Evolutionary conservation across 2,329 filamentous ascomycete species (phyloP).

Genomic region (Calcarisporium arbuscula): DNA sequence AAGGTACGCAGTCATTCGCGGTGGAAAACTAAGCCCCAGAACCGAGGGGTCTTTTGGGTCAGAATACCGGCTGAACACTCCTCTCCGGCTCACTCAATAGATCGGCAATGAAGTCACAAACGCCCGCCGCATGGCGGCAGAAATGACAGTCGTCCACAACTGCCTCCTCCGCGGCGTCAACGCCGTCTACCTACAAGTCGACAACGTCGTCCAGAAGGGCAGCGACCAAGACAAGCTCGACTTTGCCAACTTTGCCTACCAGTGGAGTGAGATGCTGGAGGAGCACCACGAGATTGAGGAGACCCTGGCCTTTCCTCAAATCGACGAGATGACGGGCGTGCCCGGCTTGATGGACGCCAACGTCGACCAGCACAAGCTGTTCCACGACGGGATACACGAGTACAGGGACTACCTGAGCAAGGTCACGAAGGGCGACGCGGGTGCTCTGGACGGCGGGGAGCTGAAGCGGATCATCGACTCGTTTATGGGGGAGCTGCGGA

Average conservation of each 20-base stretch:
- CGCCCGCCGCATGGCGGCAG: slow-evolving; percentile 15
- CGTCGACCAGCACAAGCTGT: slow-evolving; percentile 33
- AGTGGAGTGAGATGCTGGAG: slow-evolving; percentile 25
- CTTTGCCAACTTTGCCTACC: slow-evolving; percentile 25
- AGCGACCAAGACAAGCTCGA: slow-evolving; percentile 23
- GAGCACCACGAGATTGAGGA: slow-evolving; percentile 35
- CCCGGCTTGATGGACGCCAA: slow-evolving; percentile 33
- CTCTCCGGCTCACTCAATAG: slow-evolving; percentile 10
- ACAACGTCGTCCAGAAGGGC: slow-evolving; percentile 21
- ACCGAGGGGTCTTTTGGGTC: neutral
- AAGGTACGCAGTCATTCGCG: no score
- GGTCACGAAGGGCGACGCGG: slow-evolving; percentile 19
- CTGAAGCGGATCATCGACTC: slow-evolving; percentile 25
- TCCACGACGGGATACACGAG: slow-evolving; percentile 26
- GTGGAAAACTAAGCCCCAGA: no score
- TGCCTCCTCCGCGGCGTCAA: slow-evolving; percentile 29
- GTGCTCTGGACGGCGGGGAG: slow-evolving; percentile 24
- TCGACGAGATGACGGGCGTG: slow-evolving; percentile 27
- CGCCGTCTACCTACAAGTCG: slow-evolving; percentile 29
- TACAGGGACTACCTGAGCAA: slow-evolving; percentile 25
- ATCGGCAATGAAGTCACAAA: no score
- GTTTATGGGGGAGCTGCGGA: slow-evolving; percentile 26
- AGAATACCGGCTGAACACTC: neutral
- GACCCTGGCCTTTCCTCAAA: slow-evolving; percentile 27
- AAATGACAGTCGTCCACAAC: slow-evolving; percentile 31